These are phyloP conservation scores for Penicillium paneum DNA, from an alignment of 2,329 filamentous ascomycete genomes.

Conservation along the genomic window DNA sequence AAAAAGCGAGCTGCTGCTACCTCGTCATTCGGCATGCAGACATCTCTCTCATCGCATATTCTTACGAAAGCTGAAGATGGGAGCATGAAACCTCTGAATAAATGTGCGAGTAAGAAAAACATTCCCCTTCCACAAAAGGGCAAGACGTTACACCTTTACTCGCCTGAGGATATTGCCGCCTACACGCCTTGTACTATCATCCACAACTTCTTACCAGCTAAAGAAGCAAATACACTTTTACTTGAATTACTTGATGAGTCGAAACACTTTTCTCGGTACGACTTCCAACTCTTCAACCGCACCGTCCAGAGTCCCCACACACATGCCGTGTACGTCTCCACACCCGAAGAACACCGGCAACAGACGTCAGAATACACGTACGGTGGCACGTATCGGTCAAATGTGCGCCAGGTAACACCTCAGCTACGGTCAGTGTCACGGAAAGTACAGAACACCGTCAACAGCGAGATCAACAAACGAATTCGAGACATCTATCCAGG, in stretches of 20 bases:
- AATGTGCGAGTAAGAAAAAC: neutral
- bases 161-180: slow-evolving; percentile 72
- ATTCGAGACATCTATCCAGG: slow-evolving; percentile 66
- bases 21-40: slow-evolving; percentile 55
- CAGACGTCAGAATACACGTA: slow-evolving; percentile 83
- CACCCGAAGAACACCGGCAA: slow-evolving; percentile 61
- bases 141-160: slow-evolving; percentile 77
- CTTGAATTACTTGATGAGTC: slow-evolving; percentile 72
- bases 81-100: slow-evolving; percentile 19
- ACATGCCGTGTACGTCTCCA: slow-evolving; percentile 77
- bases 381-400: slow-evolving; percentile 71
- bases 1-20: slow-evolving; percentile 37
- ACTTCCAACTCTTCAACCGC: slow-evolving; percentile 84
- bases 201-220: slow-evolving; percentile 76
- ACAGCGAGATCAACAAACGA: slow-evolving; percentile 68
- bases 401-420: slow-evolving; percentile 73
- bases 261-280: slow-evolving; percentile 64
- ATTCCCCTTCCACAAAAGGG: slow-evolving; percentile 67
- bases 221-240: slow-evolving; percentile 71
- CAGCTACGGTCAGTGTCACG: slow-evolving; percentile 67
- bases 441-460: slow-evolving; percentile 71
- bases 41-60: slow-evolving; percentile 58
- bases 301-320: slow-evolving; percentile 84
- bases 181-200: slow-evolving; percentile 90
- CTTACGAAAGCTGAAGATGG: slow-evolving; percentile 39